Conservation (phyloP, 768 basidiomycete species). For the Boletellus emodensis region DNA sequence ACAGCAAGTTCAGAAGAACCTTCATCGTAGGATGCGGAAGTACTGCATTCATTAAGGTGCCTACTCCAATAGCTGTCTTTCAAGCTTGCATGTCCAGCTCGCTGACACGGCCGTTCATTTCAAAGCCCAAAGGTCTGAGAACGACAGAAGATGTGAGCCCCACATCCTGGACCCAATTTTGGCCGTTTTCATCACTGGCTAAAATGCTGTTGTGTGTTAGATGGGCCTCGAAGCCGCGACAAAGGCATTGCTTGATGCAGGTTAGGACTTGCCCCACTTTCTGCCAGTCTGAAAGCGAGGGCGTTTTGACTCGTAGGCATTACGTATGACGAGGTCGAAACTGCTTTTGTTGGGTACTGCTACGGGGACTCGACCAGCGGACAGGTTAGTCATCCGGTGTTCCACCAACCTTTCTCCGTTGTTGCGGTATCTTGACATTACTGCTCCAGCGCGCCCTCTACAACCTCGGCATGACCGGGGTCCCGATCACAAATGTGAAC, state of each 20-base stretch:
- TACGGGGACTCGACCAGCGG: slow-evolving; percentile 79
- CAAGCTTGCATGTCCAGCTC: not conserved
- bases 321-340: slow-evolving; percentile 72
- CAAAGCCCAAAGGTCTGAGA: slow-evolving; percentile 61
- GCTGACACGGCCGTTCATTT: not conserved
- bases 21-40: slow-evolving; percentile 73
- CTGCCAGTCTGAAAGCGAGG: not conserved
- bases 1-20: slow-evolving; percentile 26
- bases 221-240: slow-evolving; percentile 87
- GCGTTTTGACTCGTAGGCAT: slow-evolving; percentile 46
- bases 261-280: slow-evolving; percentile 30
- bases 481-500: slow-evolving; percentile 84
- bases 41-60: slow-evolving; percentile 75
- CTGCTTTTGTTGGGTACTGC: slow-evolving; percentile 73
- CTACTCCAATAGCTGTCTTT: slow-evolving; percentile 3
- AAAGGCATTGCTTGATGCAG: slow-evolving; percentile 83
- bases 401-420: not conserved
- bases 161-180: too few species aligned
- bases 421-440: not conserved
- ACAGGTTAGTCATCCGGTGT: slow-evolving; percentile 44
- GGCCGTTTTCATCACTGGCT: not conserved
- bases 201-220: slow-evolving; percentile 31
- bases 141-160: slow-evolving; percentile 65
- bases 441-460: slow-evolving; percentile 64
- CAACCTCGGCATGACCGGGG: slow-evolving; percentile 77